Percentiles rank a stretch among this genome's conserved stretches.
phyloP scores from a whole-genome alignment of 2,329 filamentous ascomycete species.

The Pochonia chlamydosporia region DNA sequence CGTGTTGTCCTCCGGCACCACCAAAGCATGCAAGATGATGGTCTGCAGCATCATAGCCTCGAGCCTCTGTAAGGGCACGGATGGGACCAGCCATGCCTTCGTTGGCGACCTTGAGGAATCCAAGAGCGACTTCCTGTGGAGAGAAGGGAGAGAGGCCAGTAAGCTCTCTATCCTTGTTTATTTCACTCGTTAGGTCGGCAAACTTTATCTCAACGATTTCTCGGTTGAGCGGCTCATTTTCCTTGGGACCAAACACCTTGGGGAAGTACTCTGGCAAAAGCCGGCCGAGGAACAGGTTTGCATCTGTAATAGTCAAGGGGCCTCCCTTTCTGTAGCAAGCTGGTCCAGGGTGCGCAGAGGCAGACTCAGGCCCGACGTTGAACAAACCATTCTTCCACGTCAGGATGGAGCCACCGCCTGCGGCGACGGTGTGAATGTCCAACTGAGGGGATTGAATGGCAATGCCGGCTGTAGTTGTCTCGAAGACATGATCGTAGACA shows the following conservation, averaged over 20 bases:
- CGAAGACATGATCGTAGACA: conserved; percentile 47
- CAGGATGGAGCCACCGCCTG: conserved; percentile 64
- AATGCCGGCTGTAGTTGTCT: conserved; percentile 71
- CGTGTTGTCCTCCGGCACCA: conserved; percentile 35
- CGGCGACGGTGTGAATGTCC: conserved; percentile 75
- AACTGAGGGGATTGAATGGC: conserved; percentile 74
- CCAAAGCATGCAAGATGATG: conserved; percentile 30
- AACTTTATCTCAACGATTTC: conserved; percentile 35
- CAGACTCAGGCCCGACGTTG: conserved; percentile 65
- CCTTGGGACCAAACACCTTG: conserved; percentile 41
- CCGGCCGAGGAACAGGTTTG: conserved; percentile 62
- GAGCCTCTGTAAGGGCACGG: conserved; percentile 26
- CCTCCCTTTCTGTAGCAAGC: conserved; percentile 69
- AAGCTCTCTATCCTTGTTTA: conserved; percentile 31
- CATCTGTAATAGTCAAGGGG: conserved; percentile 67
- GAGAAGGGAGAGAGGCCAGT: conserved; percentile 20
- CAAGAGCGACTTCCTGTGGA: conserved; percentile 28
- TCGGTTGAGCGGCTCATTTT: conserved; percentile 26
- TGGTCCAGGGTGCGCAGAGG: conserved; percentile 63
- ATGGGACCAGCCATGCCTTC: conserved; percentile 29
- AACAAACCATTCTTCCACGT: conserved; percentile 69
- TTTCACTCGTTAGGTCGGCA: conserved; percentile 30
- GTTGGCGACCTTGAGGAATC: conserved; percentile 27
- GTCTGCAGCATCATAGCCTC: conserved; percentile 25
- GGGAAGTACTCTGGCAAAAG: conserved; percentile 59